Conservation (phyloP, 768 basidiomycete genomes). For the Boletus rubescentipes region DNA sequence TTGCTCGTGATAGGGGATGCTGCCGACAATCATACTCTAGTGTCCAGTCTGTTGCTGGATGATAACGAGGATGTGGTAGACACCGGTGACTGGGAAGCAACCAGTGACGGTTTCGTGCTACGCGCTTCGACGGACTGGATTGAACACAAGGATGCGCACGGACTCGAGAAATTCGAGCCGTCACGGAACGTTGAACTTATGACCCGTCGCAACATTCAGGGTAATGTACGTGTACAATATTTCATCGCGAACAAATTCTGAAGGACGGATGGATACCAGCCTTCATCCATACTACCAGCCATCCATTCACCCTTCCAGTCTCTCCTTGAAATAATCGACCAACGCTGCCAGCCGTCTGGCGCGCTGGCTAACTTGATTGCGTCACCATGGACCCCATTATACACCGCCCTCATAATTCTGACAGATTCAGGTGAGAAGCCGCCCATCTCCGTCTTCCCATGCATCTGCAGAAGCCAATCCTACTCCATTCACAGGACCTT, state of each 20-base stretch:
- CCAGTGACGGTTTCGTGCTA: constrained; percentile 42
- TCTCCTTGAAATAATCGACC: constrained; percentile 53
- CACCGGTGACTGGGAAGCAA: constrained; percentile 55
- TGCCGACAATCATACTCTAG: constrained; percentile 30
- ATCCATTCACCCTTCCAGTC: constrained; percentile 58
- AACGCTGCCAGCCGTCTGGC: constrained; percentile 49
- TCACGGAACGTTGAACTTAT: constrained; percentile 63
- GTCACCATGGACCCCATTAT: constrained; percentile 56
- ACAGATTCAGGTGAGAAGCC: constrained; percentile 44
- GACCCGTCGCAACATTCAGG: constrained; percentile 42
- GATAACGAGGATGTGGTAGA: constrained; percentile 72
- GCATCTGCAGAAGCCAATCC: constrained; percentile 1
- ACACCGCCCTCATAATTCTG: constrained; percentile 58
- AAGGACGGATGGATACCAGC: constrained; percentile 20
- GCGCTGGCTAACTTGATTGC: constrained; percentile 54
- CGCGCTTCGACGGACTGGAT: constrained; percentile 72
- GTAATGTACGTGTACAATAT: constrained; percentile 42
- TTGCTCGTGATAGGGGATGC: constrained; percentile 55
- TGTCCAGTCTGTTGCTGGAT: constrained; percentile 51
- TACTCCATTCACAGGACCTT: constrained; percentile 23
- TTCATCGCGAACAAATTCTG: constrained; percentile 3
- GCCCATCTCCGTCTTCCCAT: constrained; percentile 1
- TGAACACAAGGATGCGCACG: constrained; percentile 63
- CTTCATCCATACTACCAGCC: constrained; percentile 37
- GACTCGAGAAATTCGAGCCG: constrained; percentile 65